Conservation (phyloP, 139 green algal species). For the Eudorina sp. region DNA sequence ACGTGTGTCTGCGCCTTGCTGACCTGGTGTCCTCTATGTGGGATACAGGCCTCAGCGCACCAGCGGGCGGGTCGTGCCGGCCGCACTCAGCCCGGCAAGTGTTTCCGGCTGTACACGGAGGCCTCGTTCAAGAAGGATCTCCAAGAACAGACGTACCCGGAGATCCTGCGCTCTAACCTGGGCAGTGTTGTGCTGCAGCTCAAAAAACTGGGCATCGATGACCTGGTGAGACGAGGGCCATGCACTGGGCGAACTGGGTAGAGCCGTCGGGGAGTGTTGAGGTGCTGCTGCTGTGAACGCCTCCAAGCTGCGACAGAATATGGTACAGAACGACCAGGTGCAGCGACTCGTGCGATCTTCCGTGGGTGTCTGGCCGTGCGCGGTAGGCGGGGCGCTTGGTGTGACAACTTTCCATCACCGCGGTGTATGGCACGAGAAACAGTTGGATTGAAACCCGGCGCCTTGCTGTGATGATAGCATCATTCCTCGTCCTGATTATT, state of each 20-base stretch:
- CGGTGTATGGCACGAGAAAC: no score
- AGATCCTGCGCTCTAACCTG: slow-evolving; percentile 99
- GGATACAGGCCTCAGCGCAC: slow-evolving; percentile 93
- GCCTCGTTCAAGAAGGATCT: slow-evolving; percentile 96
- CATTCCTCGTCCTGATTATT: slow-evolving; percentile 38
- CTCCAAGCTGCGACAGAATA: no score
- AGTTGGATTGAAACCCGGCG: no score
- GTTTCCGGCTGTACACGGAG: slow-evolving; percentile 99
- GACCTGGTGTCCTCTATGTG: slow-evolving; percentile 6
- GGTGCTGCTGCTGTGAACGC: no score
- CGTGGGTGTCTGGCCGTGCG: no score
- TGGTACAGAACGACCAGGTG: no score
- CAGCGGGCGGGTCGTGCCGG: slow-evolving; percentile 96
- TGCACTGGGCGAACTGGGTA: no score
- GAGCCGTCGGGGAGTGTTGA: no score
- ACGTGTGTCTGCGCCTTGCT: no score
- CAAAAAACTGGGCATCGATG: slow-evolving; percentile 99
- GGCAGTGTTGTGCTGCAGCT: slow-evolving; percentile 97
- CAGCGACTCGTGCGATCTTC: no score
- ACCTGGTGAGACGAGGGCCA: slow-evolving; percentile 97
- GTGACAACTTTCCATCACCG: no score
- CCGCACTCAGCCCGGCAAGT: slow-evolving; percentile 97
- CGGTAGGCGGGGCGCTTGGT: no score
- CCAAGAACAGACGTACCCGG: slow-evolving; percentile 99
- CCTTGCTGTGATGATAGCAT: slow-evolving; percentile 14